phyloP scores from a whole-genome alignment of 345 rosid species.

The Streptanthus diversifolius region DNA sequence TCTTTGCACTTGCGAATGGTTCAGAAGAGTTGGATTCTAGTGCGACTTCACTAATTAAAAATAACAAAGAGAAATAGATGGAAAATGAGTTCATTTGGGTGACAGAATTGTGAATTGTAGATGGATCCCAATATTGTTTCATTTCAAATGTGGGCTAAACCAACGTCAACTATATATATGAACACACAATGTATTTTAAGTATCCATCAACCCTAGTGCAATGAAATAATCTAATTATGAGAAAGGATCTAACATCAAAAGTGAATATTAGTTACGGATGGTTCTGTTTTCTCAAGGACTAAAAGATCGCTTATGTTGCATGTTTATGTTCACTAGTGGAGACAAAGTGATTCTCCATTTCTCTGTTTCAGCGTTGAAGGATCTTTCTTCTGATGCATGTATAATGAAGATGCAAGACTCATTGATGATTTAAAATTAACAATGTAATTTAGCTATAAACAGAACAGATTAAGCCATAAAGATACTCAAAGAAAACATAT shows the following conservation, averaged over 20 bases:
- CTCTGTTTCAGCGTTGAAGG: background rate
- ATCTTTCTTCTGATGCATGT: background rate
- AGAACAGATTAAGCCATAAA: background rate
- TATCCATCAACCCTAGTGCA: background rate
- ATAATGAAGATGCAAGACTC: background rate
- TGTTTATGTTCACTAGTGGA: background rate
- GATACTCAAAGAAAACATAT: background rate
- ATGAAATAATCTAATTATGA: background rate
- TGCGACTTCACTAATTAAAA: background rate
- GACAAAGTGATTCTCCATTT: background rate
- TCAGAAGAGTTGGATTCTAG: background rate
- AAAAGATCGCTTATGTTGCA: background rate
- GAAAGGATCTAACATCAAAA: background rate
- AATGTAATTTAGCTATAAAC: background rate
- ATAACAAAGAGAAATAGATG: background rate
- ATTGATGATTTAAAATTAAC: background rate
- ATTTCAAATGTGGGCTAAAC: background rate
- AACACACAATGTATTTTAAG: background rate
- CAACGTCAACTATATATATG: background rate
- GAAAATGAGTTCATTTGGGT: background rate
- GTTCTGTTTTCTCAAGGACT: background rate
- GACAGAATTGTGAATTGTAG: background rate
- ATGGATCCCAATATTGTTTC: background rate
- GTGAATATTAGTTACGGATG: background rate
- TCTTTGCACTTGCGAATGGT: background rate